phyloP scores from a whole-genome alignment of 177 flowering plant species.

The Tripterygium wilfordii region DNA sequence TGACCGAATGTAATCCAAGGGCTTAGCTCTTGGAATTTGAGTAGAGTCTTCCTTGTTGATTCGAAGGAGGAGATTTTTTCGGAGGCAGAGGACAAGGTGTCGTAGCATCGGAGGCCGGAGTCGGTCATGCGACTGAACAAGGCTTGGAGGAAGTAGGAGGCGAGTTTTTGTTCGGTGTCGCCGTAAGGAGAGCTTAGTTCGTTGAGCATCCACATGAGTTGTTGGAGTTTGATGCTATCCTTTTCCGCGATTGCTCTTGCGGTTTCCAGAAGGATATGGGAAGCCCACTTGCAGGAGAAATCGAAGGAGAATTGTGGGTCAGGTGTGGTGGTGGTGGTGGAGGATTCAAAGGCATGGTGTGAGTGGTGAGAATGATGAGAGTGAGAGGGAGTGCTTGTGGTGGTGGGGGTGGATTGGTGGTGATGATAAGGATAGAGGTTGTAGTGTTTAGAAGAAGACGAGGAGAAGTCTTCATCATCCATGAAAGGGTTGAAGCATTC shows the following conservation, averaged over 20 bases:
- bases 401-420: slow-evolving; percentile 14
- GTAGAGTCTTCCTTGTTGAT: slow-evolving; percentile 59
- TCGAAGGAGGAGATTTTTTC: slow-evolving; percentile 77
- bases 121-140: slow-evolving; percentile 74
- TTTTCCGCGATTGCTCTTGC: slow-evolving; percentile 70
- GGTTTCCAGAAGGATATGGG: slow-evolving; percentile 57
- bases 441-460: slow-evolving; percentile 68
- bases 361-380: slow-evolving; percentile 13
- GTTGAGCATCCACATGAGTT: slow-evolving; percentile 93
- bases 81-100: slow-evolving; percentile 46
- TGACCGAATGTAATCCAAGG: slow-evolving; percentile 98
- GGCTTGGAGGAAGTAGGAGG: slow-evolving; percentile 81
- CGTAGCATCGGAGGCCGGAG: slow-evolving; percentile 57
- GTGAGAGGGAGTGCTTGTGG: slow-evolving; percentile 12
- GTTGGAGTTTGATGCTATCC: slow-evolving; percentile 64
- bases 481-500: slow-evolving; percentile 98
- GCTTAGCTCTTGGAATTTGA: slow-evolving; percentile 93
- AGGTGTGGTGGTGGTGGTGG: slow-evolving; percentile 31
- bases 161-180: slow-evolving; percentile 85
- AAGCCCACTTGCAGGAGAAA: slow-evolving; percentile 60
- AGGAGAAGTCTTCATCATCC: slow-evolving; percentile 96
- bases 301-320: slow-evolving; percentile 12
- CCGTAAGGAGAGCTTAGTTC: slow-evolving; percentile 93
- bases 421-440: slow-evolving; percentile 27
- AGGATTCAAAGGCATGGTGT: slow-evolving; percentile 13